Conservation (phyloP, 768 basidiomycete genomes). For the Dacryopinax primogenitus region DNA sequence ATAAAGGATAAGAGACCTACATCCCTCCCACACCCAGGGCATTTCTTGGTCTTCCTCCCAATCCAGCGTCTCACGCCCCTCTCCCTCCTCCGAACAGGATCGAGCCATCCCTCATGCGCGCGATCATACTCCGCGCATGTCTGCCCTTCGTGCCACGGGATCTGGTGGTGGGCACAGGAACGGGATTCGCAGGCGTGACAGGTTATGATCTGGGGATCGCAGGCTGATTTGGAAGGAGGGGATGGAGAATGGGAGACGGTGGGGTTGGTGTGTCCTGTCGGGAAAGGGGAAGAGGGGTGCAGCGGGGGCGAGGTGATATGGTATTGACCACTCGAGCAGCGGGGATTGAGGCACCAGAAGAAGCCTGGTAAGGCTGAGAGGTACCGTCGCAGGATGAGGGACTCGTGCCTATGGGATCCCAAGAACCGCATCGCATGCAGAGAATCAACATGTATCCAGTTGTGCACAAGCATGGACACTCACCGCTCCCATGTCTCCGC, state of each 20-base stretch:
- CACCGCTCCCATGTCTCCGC: background rate
- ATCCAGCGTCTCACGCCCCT: background rate
- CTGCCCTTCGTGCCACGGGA: background rate
- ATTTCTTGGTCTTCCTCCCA: background rate
- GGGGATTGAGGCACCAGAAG: background rate
- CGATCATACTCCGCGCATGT: background rate
- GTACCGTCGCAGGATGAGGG: background rate
- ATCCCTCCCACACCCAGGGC: background rate
- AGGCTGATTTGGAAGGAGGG: no score
- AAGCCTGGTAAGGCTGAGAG: background rate
- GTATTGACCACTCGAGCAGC: background rate
- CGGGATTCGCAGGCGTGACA: background rate
- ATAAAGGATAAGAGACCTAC: background rate
- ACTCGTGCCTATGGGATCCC: background rate
- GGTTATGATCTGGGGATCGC: background rate
- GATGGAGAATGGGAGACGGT: no score
- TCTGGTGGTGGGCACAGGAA: background rate
- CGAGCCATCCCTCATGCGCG: background rate
- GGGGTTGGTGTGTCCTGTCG: no score
- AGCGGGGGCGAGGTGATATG: background rate
- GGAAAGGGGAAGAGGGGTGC: no score
- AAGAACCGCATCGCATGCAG: background rate
- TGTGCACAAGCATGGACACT: background rate
- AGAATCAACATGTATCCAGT: no score
- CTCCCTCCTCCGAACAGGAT: background rate